Base-by-base conservation (phyloP, 176 grass and related monocot genomes). In the Aegilops bicornis region DNA sequence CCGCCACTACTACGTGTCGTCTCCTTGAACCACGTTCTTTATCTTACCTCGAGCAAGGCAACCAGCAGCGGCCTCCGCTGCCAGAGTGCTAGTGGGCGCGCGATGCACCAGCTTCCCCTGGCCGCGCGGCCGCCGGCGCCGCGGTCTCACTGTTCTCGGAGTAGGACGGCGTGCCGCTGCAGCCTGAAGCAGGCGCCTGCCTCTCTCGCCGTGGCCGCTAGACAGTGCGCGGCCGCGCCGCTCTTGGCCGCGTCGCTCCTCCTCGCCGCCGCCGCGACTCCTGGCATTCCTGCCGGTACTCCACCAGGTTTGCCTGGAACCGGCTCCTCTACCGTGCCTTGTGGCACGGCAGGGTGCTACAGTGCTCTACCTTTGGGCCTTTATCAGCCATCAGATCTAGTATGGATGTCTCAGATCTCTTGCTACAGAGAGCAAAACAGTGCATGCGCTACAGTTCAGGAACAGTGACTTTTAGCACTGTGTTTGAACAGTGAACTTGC, bases 221-320 rank as follows among this genome's bases (percentile, higher is more conserved):
- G 76, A 36, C 65, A 25, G 39, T 65, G 52, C 19, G 52, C 58
- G 65, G 73, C 82, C 3, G 64, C 78, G 50, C 84, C 92, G 70
- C 67, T 98, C 50, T 40, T 98, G 80, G 87, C 92, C 68, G 91
- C 89, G 10, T 67, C 86, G 16, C 80, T 93, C 10, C 80, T 90
- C 50, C 85, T 98, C 70, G 87, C 86, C 11, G 60, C 82, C 13
- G 29, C 54, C 23, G 69, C 90, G 36, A 32, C 54, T 75, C 68
- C 84, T 24, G 79, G 13, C 23, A 33, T 87, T 2, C 80, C 80
- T 9, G 32, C 66, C 25, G 25, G 40, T 0, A 69, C 36, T 81
- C 84, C 93, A 31, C 83, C 83, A 82, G 95, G 95, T 98, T 78
- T 73, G n/a, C 31, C 76, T 13, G n/a, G n/a, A n/a, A n/a, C n/a